Evolutionary conservation across 2,329 filamentous ascomycete genomes (phyloP), one percentile per base, ranked within the genome.

Genomic region (Microascus cirrosus): DNA sequence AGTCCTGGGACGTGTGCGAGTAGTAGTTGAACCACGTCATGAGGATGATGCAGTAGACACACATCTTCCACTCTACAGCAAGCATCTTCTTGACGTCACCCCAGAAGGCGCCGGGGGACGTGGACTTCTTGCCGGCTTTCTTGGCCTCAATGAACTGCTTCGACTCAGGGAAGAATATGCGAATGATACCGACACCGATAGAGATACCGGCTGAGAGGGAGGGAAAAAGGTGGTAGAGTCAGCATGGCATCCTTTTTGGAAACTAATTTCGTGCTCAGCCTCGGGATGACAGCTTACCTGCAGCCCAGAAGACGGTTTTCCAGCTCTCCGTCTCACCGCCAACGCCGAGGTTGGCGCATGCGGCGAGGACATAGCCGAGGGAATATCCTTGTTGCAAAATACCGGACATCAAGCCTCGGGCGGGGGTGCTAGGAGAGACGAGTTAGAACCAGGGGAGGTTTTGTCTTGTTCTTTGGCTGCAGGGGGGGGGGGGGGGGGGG

Each of bases 121-220:
- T 70, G 45, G 67, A 64, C 55, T 64, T 63, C 2, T 60, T 62
- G 28, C 54, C 59, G 34, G 61, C 60, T 35, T 59, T 61, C 1
- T 70, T 68, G 42, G 68, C 68, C 45, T 80, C 77, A 42, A 89
- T 82, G 25, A 89, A 73, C 2, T 77, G 78, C 65, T 85, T 78
- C 56, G 88, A 83, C 74, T 96, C 91, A 5, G 89, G 87, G 1
- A 96, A 78, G 68, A 80, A 83, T 22, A 93, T 74, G 36, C 91
- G 86, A 76, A 88, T 90, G 58, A 84, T 66, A 66, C 95, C 95
- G 71, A 95, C 86, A 32, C 95, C 69, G 1, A 91, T 78, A 0
- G 91, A 91, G 0, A 89, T 88, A 39, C 85, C 81, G 6, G 90
- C 89, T 13, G 86, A 90, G 69, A 95, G 95, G 90, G 90, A 96